Conservation (phyloP, 2,329 filamentous ascomycete species). For the Byssochlamys sp. region DNA sequence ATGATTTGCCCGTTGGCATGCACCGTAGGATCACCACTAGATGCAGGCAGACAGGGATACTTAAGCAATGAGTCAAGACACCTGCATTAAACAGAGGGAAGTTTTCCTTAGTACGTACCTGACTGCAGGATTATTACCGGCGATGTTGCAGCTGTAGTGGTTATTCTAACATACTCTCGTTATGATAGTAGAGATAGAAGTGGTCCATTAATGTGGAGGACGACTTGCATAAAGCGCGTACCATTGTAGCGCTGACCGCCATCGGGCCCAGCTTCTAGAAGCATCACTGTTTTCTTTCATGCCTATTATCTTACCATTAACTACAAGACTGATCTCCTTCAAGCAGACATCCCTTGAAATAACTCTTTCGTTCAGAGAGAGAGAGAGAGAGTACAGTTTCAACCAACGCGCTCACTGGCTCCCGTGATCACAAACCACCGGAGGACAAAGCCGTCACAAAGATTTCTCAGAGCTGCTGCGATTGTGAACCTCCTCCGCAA, state of each 20-base stretch:
- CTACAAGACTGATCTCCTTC: neutral
- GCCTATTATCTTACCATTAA: neutral
- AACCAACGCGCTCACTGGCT: neutral
- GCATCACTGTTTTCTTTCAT: constrained; percentile 3
- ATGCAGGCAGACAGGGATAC: neutral
- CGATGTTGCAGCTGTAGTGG: neutral
- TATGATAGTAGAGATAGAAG: neutral
- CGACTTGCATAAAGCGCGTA: neutral
- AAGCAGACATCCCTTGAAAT: neutral
- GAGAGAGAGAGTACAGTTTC: no score
- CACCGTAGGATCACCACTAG: neutral
- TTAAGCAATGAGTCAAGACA: neutral
- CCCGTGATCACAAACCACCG: neutral
- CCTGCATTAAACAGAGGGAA: neutral
- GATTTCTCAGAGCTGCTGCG: neutral
- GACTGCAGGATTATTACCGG: neutral
- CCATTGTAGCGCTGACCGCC: neutral
- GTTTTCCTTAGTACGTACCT: neutral
- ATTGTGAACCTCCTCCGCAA: neutral
- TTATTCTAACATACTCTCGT: neutral
- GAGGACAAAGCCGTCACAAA: neutral
- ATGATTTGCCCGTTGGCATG: neutral
- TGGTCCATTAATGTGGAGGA: neutral
- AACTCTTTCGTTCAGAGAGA: constrained; percentile 2
- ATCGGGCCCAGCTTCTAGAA: constrained; percentile 8